Conservation (phyloP, 768 basidiomycete species). For the Boletus insuetus region DNA sequence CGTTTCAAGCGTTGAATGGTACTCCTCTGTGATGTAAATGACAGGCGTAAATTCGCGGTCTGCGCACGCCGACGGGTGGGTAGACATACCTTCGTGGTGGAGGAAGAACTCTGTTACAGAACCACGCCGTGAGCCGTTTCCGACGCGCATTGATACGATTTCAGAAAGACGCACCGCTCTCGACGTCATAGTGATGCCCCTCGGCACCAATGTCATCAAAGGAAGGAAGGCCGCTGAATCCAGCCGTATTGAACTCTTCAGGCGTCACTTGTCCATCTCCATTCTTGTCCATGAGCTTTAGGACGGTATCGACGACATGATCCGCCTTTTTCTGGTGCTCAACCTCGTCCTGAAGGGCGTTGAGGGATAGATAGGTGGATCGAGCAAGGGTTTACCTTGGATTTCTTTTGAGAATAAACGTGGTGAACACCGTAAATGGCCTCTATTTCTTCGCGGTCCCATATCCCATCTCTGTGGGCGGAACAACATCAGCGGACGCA, state of each 20-base stretch:
- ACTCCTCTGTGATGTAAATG: slow-evolving; percentile 58
- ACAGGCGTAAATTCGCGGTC: background rate
- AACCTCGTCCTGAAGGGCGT: slow-evolving; percentile 54
- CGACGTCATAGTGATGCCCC: slow-evolving; percentile 91
- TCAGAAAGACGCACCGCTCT: slow-evolving; percentile 62
- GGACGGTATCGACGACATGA: slow-evolving; percentile 66
- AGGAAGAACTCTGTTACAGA: slow-evolving; percentile 78
- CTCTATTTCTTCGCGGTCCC: slow-evolving; percentile 87
- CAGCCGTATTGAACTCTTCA: slow-evolving; percentile 70
- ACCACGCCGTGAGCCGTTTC: background rate
- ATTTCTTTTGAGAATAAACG: slow-evolving; percentile 79
- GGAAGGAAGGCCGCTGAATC: slow-evolving; percentile 74
- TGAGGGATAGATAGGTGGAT: background rate
- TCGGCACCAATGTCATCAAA: slow-evolving; percentile 84
- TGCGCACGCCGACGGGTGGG: background rate
- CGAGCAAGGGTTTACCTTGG: slow-evolving; percentile 44
- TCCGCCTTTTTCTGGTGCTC: slow-evolving; percentile 84
- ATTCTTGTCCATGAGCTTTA: slow-evolving; percentile 70
- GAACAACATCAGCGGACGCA: background rate
- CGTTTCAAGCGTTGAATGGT: slow-evolving; percentile 94
- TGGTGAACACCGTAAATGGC: slow-evolving; percentile 97
- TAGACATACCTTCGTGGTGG: slow-evolving; percentile 84
- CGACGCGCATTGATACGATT: background rate
- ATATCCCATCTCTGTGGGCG: slow-evolving; percentile 64
- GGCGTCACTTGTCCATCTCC: slow-evolving; percentile 66